Base-by-base conservation (phyloP, 1,139 yeast genomes). In the Hyphopichia burtonii region DNA sequence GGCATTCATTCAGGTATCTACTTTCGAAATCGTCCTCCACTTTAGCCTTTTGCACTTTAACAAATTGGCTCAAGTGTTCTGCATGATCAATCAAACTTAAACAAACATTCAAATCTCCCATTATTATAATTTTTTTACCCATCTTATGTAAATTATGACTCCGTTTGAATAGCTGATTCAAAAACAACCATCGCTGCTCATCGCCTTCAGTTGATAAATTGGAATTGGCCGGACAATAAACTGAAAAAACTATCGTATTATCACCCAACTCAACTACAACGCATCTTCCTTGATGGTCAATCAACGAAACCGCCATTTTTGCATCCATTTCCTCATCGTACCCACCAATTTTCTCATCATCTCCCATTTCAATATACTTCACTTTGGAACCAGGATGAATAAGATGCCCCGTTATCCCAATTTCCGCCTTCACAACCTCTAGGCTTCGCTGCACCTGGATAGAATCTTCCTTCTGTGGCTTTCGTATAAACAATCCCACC, bases 221-320 rank as follows among this genome's bases (percentile, higher is more conserved):
- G 0, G 97, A 87, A 56, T 90, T 89, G 1, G 98, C 98, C 0
- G 98, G 98, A 56, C 98, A 91, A 56, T 93, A 93, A 2, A 89
- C 75, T 1, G 91, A 81, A 42, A 93, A 80, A 0, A 93, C 61
- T 1, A 86, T 86, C 2, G 82, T 62, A 47, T 78, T 75, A 45
- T 63, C 69, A 1, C 82, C 84, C 23, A 91, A 57, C 55, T 93
- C 98, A 1, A 91, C 65, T 9, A 87, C 75, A 3, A 89, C 75
- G 45, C 88, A 78, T 39, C 99, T 68, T 1, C 98, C 99, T 56
- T 93, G 94, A n/a, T 78, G 59, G 56, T 93, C 99, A 8, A 69
- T 48, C 0, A 80, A 81, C 2, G 63, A 57, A 6, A 63, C 58
- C 34, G 65, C 65, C 28, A 68, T 69, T 11, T 53, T 31, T 2